These are phyloP conservation scores for Jackrogersella multiformis DNA, from an alignment of 495 filamentous ascomycete species.

Conservation along the genomic window DNA sequence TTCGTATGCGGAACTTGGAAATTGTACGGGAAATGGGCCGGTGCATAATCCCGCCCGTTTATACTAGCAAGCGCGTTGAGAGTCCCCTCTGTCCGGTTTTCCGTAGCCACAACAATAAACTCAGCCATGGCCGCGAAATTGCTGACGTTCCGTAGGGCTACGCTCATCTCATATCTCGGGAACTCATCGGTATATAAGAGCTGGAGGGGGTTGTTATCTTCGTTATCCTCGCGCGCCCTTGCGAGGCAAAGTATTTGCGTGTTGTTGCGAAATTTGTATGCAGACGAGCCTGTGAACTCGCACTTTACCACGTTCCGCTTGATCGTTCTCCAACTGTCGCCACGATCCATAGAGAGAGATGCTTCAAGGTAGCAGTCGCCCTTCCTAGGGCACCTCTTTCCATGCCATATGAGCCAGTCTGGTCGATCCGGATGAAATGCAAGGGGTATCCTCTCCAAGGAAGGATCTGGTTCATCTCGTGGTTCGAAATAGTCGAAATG, in stretches of 20 bases:
- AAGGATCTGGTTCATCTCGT: conserved; percentile 51
- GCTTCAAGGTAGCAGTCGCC: conserved; percentile 74
- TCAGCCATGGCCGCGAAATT: conserved; percentile 93
- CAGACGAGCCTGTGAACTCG: conserved; percentile 75
- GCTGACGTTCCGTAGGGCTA: conserved; percentile 73
- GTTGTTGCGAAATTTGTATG: conserved; percentile 66
- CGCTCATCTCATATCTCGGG: conserved; percentile 67
- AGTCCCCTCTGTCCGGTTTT: conserved; percentile 68
- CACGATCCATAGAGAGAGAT: conserved; percentile 76
- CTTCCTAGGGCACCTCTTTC: conserved; percentile 65
- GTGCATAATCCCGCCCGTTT: conserved; percentile 81
- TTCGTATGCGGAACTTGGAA: conserved; percentile 76
- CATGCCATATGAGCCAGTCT: conserved; percentile 93
- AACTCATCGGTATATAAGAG: conserved; percentile 79
- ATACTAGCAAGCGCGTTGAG: conserved; percentile 83
- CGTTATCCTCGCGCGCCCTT: conserved; percentile 69
- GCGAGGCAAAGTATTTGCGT: conserved; percentile 85
- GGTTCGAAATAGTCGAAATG: conserved; percentile 74
- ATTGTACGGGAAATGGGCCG: conserved; percentile 84
- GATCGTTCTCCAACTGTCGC: conserved; percentile 76
- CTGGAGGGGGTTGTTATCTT: conserved; percentile 67
- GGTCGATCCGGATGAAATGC: conserved; percentile 81
- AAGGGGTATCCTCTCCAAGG: conserved; percentile 54
- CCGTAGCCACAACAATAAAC: conserved; percentile 89
- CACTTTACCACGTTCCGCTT: conserved; percentile 76